Evolutionary conservation across 1,284 basidiomycete genomes (phyloP).

Genomic region (Papiliotrema fonsecae): DNA sequence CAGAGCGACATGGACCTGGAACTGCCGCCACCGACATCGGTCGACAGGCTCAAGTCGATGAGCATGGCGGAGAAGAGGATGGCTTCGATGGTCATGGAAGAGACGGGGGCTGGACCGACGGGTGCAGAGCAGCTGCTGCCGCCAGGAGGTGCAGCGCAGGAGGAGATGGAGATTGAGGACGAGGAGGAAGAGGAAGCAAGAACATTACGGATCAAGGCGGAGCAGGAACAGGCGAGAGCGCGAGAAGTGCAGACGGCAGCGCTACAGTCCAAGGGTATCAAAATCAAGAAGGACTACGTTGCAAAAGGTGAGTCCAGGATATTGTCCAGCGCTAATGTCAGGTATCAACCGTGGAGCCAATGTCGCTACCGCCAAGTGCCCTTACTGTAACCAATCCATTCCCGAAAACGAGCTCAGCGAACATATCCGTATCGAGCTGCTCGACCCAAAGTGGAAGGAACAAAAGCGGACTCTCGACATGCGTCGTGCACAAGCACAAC

Average conservation of each 20-base stretch:
- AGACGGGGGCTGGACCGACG: constrained; percentile 73
- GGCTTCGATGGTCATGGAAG: constrained; percentile 98
- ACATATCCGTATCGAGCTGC: constrained; percentile 95
- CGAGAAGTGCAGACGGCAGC: constrained; percentile 71
- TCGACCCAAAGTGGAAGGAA: constrained; percentile 97
- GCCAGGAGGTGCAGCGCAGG: constrained; percentile 53
- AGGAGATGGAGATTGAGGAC: constrained; percentile 55
- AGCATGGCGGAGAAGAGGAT: constrained; percentile 94
- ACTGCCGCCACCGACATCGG: constrained; percentile 88
- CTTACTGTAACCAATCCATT: constrained; percentile 89
- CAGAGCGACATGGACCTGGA: constrained; percentile 84
- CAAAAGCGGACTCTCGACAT: constrained; percentile 80
- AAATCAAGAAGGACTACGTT: constrained; percentile 95
- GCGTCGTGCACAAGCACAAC: constrained; percentile 82
- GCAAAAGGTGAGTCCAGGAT: constrained; percentile 68
- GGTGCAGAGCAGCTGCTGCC: constrained; percentile 40
- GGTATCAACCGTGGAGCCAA: constrained; percentile 57
- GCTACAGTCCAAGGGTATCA: constrained; percentile 77
- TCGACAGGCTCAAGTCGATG: constrained; percentile 94
- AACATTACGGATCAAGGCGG: constrained; percentile 63
- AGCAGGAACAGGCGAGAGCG: constrained; percentile 68
- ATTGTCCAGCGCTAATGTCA: constrained; percentile 48
- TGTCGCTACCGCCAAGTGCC: constrained; percentile 75
- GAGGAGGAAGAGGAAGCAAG: constrained; percentile 57
- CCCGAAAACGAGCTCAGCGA: constrained; percentile 92